Evolutionary conservation across 78 protist genomes (phyloP), one percentile per base, ranked within the genome.

Genomic region (Cavenderia fasciculata): DNA sequence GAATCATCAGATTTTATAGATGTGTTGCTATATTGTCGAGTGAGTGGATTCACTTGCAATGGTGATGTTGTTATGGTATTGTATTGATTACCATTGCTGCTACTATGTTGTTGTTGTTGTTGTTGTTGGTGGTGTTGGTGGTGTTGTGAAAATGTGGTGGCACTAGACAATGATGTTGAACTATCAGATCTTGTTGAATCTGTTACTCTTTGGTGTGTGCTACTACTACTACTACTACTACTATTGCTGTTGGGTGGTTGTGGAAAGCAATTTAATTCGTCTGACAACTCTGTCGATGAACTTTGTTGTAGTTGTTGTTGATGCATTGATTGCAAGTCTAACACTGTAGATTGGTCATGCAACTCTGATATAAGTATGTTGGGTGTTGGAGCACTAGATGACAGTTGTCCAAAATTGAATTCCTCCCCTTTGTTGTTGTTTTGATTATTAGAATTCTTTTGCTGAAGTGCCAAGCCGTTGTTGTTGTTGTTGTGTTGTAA

Each of bases 21-120:
- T 31, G 36, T 62, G 31, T 78, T 78, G 52, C 88, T 78, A 54
- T 71, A 54, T 27, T 78, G 74, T 51, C 88, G 14, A 49, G 54
- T 49, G 54, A 18, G 54, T 18, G 54, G 27, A 49, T 49, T 49
- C 27, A 49, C 54, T 18, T 12, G 12, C 54, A 49, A 49, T 49
- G 54, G 14, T 14, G 54, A 18, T 49, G 54, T 49, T 49, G 14
- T 49, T 49, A 14, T 49, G 54, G 54, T 49, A 18, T 12, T 49
- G 54, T 49, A 14, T 18, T 49, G 27, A 49, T 12, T 49, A 49
- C 54, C 54, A 18, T 12, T 49, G 54, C 14, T 14, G 12, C 14
- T 14, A 18, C 54, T 49, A 12, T 34, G 69, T 61, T n/a, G 69
- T 61, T 61, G 69, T 4, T 4, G 36, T 61, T 61, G 29, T 12